Base-by-base conservation (phyloP, 2,329 filamentous ascomycete species). In the Monosporascus sp. region DNA sequence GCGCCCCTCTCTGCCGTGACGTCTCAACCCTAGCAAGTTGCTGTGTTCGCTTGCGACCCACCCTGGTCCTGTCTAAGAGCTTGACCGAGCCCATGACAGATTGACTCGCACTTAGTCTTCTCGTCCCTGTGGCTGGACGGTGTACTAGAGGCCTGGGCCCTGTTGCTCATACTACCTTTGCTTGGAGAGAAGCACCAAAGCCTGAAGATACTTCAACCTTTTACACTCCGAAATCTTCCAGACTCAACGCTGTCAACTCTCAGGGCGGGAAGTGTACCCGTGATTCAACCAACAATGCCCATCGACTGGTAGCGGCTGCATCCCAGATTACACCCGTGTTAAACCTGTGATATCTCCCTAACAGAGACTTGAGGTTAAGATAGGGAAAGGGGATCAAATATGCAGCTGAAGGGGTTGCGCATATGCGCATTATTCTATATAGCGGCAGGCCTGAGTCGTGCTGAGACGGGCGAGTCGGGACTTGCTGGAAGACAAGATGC, bases 391-490 rank as follows among this genome's bases (percentile, higher is more conserved):
- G 2, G 6, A 17, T 31, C 31, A 50, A 54, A 18, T 11, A 76
- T 76, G 75, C 55, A 69, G 50, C 57, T 60, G 24, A 69, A 60
- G 53, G 63, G 68, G 55, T 54, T 60, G 51, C 67, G 66, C 48
- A 51, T 72, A 44, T 72, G 67, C 67, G 67, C 67, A 37, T 57
- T 77, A 45, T 59, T 78, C 52, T 72, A 70, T 59, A 60, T 77
- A 22, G 49, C 70, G 4, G 48, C 77, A 43, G 64, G 65, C 43
- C 60, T 75, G 24, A 71, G 77, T 44, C 56, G 70, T 47, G 70
- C 66, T 20, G 60, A 63, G 22, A 72, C 71, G 11, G 67, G 70
- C 43, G 65, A 60, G 52, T 60, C 70, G 31, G 61, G 62, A 7
- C 58, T 69, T 38, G 51, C 66, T 20, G 62, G 60, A 55, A 70